Evolutionary conservation across 441 rosid genomes (phyloP), one percentile per base, ranked within the genome.

Genomic region (Jatropha podagrica): DNA sequence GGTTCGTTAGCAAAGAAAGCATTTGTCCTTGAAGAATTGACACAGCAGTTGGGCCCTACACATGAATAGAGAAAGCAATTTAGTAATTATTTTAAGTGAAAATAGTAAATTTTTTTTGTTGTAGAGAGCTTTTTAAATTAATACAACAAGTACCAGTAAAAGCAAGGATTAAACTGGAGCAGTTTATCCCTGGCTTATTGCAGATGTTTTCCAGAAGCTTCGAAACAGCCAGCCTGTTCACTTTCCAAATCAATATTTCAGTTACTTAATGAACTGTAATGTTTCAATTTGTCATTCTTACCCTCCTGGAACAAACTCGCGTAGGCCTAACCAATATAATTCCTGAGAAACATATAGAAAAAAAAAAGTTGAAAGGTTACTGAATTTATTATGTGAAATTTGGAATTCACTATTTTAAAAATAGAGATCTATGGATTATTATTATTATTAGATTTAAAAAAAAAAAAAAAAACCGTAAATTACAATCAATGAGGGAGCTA

Each of bases 301-400:
- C 90, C 84, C 86, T 59, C 72, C 63, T 5, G 86, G 88, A 60
- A 63, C 41, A n/a, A 87, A 87, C 73, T 87, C 83, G 23, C 55
- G 79, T 27, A 84, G 77, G 18, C 88, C 88, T 27, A 84, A 74
- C 86, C 84, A 78, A 75, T 83, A 83, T 65, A 81, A n/a, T 15
- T 85, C 84, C 90, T 87, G 81, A 65, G 18, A 71, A 65, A 62
- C 41, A 4, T 27, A 51, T 23, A 23, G 23, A 23, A 13, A 12
- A 40, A 3, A 20, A n/a, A 76, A 11, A 27, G 38, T 23, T 38
- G 26, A 63, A 32, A 58, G n/a, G 48, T 15, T 7, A 15, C 5
- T 18, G 15, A 26, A 23, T 51, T 62, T 8, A 51, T 65, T 15
- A 26, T 12, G 1, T 74, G 56, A 44, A 59, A 68, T 44, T 51